A percentile compares a stretch with the other conserved stretches of the same genome.
phyloP scores from a whole-genome alignment of 2,329 filamentous ascomycete species.

The Stachybotrys chartarum region DNA sequence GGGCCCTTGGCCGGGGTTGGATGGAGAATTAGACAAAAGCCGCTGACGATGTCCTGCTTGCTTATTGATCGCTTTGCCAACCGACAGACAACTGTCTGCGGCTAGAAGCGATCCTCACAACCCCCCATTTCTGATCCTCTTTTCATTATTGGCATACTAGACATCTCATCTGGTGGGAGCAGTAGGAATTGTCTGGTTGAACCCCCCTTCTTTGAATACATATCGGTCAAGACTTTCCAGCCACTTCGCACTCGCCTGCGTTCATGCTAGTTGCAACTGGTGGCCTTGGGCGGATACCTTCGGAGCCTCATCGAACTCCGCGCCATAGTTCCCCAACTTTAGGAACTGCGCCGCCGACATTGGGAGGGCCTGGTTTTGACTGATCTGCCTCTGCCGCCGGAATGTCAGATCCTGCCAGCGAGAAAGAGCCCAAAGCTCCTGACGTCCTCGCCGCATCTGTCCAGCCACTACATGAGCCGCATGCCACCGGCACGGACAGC shows the following conservation, averaged over 20 bases:
- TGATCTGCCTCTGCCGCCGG: too few species aligned
- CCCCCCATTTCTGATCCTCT: too few species aligned
- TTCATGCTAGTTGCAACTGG: not conserved
- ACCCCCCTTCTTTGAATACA: too few species aligned
- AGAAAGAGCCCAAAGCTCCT: conserved; percentile 19
- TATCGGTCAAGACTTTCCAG: not conserved
- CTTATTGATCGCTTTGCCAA: not conserved
- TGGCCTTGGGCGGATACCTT: not conserved
- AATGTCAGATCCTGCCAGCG: conserved; percentile 1
- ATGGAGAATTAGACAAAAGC: not conserved
- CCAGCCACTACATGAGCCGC: conserved; percentile 14
- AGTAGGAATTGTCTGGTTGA: too few species aligned
- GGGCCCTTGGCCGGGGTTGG: not conserved
- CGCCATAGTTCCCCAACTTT: too few species aligned
- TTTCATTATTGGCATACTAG: too few species aligned
- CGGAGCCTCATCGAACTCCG: not conserved
- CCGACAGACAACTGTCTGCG: not conserved
- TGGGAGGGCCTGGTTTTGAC: too few species aligned
- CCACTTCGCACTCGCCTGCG: not conserved
- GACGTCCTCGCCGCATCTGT: conserved; percentile 20
- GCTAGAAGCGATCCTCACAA: too few species aligned
- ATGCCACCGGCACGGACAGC: conserved; percentile 7
- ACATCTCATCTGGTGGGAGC: too few species aligned
- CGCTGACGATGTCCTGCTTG: not conserved
- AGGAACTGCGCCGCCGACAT: too few species aligned